Percentiles rank a stretch among this genome's conserved stretches.
Conservation (phyloP, 495 filamentous ascomycete genomes). For the Aspergillus biplanus region DNA sequence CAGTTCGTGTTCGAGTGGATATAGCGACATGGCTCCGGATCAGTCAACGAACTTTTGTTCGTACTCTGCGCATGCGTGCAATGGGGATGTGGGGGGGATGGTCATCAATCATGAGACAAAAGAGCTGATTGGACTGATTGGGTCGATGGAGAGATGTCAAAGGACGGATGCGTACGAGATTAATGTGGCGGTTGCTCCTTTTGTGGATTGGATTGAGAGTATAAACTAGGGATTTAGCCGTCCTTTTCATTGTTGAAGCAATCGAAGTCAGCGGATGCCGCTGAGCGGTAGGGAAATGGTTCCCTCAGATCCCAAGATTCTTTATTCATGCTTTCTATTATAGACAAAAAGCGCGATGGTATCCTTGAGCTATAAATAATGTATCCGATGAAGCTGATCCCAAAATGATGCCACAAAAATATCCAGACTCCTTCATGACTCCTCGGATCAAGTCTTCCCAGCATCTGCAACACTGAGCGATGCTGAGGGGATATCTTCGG, state of each 20-base stretch:
- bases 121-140: not conserved
- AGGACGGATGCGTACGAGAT: not conserved
- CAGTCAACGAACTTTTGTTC: not conserved
- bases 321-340: too few relatives aligned
- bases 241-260: not conserved
- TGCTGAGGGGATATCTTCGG: not conserved
- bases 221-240: not conserved
- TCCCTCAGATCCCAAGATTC: too few relatives aligned
- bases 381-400: too few relatives aligned
- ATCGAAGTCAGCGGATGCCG: too few relatives aligned
- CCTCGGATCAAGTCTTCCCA: too few relatives aligned
- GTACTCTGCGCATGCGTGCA: not conserved
- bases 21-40: not conserved
- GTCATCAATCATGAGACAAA: not conserved
- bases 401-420: too few relatives aligned
- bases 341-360: too few relatives aligned
- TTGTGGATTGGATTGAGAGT: constrained; percentile 2
- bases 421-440: too few relatives aligned
- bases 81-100: not conserved
- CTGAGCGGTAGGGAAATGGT: too few relatives aligned
- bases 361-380: too few relatives aligned
- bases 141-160: not conserved
- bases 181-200: not conserved
- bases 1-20: not conserved
- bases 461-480: too few relatives aligned